These are phyloP conservation scores for Aspergillus neotritici DNA, from an alignment of 2,329 filamentous ascomycete species.

Conservation along the genomic window DNA sequence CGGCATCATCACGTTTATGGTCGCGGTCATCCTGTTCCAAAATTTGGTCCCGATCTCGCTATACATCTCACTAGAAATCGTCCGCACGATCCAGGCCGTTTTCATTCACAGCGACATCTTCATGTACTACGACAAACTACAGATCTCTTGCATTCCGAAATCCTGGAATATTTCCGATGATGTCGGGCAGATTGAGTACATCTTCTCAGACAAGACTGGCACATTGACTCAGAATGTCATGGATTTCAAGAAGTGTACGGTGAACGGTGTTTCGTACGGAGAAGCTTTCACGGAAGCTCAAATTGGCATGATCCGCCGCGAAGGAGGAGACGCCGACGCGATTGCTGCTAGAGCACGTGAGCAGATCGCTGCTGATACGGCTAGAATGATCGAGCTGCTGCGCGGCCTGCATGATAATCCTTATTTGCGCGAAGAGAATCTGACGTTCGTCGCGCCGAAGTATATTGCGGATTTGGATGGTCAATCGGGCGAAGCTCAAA, in stretches of 20 bases:
- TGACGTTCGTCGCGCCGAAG: constrained; percentile 89
- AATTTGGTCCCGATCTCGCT: constrained; percentile 98
- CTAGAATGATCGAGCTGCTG: constrained; percentile 64
- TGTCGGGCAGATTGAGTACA: constrained; percentile 96
- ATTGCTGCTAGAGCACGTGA: constrained; percentile 66
- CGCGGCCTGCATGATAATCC: constrained; percentile 80
- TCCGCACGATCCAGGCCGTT: constrained; percentile 84
- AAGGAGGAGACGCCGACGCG: constrained; percentile 79
- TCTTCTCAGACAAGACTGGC: constrained; percentile 93
- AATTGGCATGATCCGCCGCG: constrained; percentile 87
- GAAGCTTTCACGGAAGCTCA: constrained; percentile 97
- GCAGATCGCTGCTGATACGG: constrained; percentile 74
- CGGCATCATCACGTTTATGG: constrained; percentile 96
- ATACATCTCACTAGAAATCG: constrained; percentile 95
- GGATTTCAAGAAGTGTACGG: constrained; percentile 98
- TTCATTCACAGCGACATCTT: constrained; percentile 95
- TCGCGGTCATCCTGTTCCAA: constrained; percentile 89
- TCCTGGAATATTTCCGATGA: constrained; percentile 99
- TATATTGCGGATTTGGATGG: constrained; percentile 80
- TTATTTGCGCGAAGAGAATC: constrained; percentile 79
- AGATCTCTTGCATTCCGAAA: constrained; percentile 93
- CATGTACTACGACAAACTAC: constrained; percentile 95
- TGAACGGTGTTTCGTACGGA: constrained; percentile 94
- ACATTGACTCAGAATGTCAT: constrained; percentile 89
- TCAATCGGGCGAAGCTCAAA: constrained; percentile 69